Evolutionary conservation across 108 stramenopile species (phyloP).

Genomic region (Aureococcus anophagefferens): DNA sequence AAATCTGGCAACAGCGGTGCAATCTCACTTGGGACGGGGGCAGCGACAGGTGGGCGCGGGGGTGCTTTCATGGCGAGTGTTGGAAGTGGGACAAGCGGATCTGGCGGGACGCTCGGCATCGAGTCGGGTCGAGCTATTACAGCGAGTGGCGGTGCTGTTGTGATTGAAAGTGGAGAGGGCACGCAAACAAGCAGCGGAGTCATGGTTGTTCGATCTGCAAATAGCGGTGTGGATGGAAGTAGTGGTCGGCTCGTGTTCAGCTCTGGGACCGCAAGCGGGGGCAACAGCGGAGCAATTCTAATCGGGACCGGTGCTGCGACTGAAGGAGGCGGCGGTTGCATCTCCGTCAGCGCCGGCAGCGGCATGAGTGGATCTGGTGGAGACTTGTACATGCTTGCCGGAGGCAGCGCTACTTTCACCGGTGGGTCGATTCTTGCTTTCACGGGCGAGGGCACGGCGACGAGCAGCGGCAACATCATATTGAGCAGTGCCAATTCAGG

Average conservation of each 20-base stretch:
- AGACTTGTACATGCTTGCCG: neutral
- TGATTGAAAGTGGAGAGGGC: neutral
- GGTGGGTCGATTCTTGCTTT: neutral
- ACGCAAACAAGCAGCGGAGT: neutral
- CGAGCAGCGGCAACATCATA: neutral
- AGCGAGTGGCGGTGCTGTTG: neutral
- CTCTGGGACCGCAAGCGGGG: neutral
- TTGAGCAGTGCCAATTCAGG: neutral
- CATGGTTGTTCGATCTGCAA: neutral
- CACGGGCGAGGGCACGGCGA: neutral
- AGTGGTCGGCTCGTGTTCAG: neutral
- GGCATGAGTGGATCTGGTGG: neutral
- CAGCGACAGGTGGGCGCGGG: neutral
- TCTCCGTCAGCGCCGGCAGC: neutral
- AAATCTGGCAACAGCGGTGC: conserved; percentile 3
- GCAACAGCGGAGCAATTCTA: neutral
- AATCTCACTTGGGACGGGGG: neutral
- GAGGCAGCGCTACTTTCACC: neutral
- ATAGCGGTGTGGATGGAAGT: neutral
- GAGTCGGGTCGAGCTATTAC: neutral
- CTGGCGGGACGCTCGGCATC: neutral
- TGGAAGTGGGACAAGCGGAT: neutral
- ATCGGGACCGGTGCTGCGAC: neutral
- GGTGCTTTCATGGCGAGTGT: neutral
- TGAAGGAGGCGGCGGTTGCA: neutral